Percentiles rank a stretch among this genome's conserved stretches.
These are phyloP conservation scores for Meyerozyma elateridarum DNA, from an alignment of 1,139 yeast species.

Conservation along the genomic window DNA sequence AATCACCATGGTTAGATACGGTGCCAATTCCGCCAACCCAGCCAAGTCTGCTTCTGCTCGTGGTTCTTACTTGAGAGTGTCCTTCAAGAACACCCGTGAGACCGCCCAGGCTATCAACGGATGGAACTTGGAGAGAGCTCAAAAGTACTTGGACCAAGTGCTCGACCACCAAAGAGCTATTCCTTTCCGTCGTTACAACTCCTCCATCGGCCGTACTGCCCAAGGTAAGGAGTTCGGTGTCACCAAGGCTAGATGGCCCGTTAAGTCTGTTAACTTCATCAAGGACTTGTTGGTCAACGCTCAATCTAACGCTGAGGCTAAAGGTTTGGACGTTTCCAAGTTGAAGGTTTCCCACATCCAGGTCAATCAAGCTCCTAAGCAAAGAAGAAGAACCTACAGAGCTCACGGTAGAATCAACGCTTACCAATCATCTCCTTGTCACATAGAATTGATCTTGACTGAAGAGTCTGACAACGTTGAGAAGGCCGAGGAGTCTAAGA, in stretches of 20 bases:
- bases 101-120: conserved; percentile 98
- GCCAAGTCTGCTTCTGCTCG: conserved; percentile 99
- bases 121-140: conserved; percentile 96
- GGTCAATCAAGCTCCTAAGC: conserved; percentile 99
- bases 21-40: conserved; percentile 98
- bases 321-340: conserved; percentile 95
- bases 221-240: conserved; percentile 99
- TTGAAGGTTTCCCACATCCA: conserved; percentile 97
- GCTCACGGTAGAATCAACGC: conserved; percentile 99
- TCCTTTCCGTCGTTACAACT: conserved; percentile 98
- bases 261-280: conserved; percentile 93
- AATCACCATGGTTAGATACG: conserved; percentile 67
- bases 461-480: conserved; percentile 94
- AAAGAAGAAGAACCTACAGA: conserved; percentile 99
- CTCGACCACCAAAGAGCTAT: conserved; percentile 98
- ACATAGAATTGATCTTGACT: conserved; percentile 94
- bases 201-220: conserved; percentile 97
- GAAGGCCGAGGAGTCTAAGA: conserved; percentile 85
- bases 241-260: conserved; percentile 99
- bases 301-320: conserved; percentile 98
- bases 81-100: conserved; percentile 99
- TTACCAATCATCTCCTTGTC: conserved; percentile 97
- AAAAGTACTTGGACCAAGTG: conserved; percentile 93
- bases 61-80: conserved; percentile 98
- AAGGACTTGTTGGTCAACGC: conserved; percentile 96